A percentile compares a stretch with the other conserved stretches of the same genome.
Conservation (phyloP, 805 yeast genomes). For the Kregervanrija fluxuum region DNA sequence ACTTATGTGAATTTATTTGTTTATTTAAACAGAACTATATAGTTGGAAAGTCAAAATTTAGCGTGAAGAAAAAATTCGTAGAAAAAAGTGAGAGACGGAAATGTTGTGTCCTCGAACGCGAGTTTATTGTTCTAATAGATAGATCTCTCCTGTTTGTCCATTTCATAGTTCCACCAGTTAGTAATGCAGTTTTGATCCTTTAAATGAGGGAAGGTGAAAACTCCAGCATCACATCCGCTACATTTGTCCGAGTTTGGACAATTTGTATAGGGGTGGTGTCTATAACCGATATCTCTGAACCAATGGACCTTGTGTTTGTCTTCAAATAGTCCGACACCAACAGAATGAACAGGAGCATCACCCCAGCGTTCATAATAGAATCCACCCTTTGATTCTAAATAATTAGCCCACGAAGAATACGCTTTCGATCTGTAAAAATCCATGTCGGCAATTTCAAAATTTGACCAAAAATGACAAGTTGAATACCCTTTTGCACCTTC, state of each 20-base stretch:
- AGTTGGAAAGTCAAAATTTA: not conserved
- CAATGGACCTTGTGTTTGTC: conserved; percentile 68
- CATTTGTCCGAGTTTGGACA: conserved; percentile 60
- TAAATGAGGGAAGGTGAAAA: conserved; percentile 47
- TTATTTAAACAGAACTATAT: not conserved
- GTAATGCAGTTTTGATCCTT: conserved; percentile 69
- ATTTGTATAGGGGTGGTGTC: conserved; percentile 66
- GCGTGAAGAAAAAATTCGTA: not conserved
- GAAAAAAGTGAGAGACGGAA: not conserved
- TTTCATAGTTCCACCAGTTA: conserved; percentile 52
- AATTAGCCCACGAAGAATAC: conserved; percentile 55
- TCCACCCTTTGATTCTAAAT: conserved; percentile 64
- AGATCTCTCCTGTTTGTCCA: conserved; percentile 20
- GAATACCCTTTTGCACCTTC: conserved; percentile 38
- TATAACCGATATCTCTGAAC: conserved; percentile 81
- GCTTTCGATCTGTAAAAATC: conserved; percentile 70
- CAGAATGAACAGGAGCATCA: conserved; percentile 83
- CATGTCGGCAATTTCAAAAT: conserved; percentile 80
- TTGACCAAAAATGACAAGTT: conserved; percentile 83
- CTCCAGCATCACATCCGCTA: conserved; percentile 42
- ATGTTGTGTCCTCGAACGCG: too few species aligned
- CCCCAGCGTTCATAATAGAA: conserved; percentile 93
- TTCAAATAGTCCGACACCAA: conserved; percentile 67
- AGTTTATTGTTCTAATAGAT: conserved; percentile 13
- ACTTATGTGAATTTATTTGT: not conserved